phyloP scores from a whole-genome alignment of 225 moss, liverwort and hornwort genomes.

The Polytrichum commune region DNA sequence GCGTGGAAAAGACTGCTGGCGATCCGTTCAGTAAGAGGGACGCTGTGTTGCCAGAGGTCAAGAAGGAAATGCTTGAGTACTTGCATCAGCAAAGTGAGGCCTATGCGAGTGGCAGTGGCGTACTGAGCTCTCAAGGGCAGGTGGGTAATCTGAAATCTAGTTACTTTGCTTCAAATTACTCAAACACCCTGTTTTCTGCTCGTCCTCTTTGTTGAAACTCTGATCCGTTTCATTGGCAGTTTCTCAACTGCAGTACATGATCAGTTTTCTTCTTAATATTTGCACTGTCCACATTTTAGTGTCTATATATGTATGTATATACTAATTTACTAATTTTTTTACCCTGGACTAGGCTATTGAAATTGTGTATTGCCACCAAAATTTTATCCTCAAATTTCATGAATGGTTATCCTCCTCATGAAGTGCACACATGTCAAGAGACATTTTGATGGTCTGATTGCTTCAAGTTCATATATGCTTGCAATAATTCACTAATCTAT shows the following conservation, averaged over 20 bases:
- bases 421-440: too few species aligned
- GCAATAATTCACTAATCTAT: background rate
- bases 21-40: conserved; percentile 25
- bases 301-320: too few species aligned
- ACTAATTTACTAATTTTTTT: too few species aligned
- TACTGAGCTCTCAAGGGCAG: conserved; percentile 13
- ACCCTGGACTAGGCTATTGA: too few species aligned
- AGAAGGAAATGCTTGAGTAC: conserved; percentile 38
- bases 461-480: background rate
- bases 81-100: conserved; percentile 29
- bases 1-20: conserved; percentile 38
- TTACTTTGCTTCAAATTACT: too few species aligned
- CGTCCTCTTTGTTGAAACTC: too few species aligned
- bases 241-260: background rate
- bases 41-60: conserved; percentile 22
- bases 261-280: background rate
- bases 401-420: too few species aligned
- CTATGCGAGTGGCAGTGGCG: conserved; percentile 22
- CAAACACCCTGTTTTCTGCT: too few species aligned
- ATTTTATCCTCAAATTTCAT: too few species aligned
- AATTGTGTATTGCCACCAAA: too few species aligned
- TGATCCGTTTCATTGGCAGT: too few species aligned
- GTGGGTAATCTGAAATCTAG: background rate
- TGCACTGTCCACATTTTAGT: background rate
- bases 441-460: background rate